Evolutionary conservation across 2,329 filamentous ascomycete genomes (phyloP), one percentile per base, ranked within the genome.

Genomic region (Hymenoscyphus salicellus): DNA sequence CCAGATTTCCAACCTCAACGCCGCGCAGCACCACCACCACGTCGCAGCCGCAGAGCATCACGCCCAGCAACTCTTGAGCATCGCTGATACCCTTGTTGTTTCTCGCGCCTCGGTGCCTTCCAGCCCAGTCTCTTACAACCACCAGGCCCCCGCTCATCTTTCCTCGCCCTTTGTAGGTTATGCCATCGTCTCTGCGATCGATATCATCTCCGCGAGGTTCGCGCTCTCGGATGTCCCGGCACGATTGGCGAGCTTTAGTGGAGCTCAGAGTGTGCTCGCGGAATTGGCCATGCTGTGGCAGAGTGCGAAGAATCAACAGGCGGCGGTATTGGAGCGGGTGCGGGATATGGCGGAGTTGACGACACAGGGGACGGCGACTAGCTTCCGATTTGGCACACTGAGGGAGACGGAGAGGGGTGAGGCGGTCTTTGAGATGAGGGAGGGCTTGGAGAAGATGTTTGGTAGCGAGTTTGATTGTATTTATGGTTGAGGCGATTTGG

Each of bases 181-280:
- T 68, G 82, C 84, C 5, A 82, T 89, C 28, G 78, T 87, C 38
- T 82, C 86, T 58, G 88, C 89, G 0, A 80, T 89, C 38, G 89
- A 92, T 69, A 84, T 90, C 46, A 79, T 91, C 63, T 85, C 85
- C 14, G 84, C 88, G 0, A 84, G 83, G 5, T 86, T 88, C 1
- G 72, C 79, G 0, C 74, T 88, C 6, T 76, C 79, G 0, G 79
- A 82, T 14, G 73, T 90, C 11, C 74, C 81, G 1, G 77, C 79
- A 11, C 78, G 84, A 30, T 80, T 89, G 43, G 80, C 83, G 10
- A 80, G 82, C 11, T 81, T 90, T 59, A 77, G 78, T 20, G 80
- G 82, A 36, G 84, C 83, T 0, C 75, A 85, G 41, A 78, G 80
- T 7, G 81, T 84, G 14, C 76, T 91, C 20, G 82, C 85, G 17